Evolutionary conservation across 1,284 basidiomycete species (phyloP).

Genomic region (Pisolithus thermaeus): DNA sequence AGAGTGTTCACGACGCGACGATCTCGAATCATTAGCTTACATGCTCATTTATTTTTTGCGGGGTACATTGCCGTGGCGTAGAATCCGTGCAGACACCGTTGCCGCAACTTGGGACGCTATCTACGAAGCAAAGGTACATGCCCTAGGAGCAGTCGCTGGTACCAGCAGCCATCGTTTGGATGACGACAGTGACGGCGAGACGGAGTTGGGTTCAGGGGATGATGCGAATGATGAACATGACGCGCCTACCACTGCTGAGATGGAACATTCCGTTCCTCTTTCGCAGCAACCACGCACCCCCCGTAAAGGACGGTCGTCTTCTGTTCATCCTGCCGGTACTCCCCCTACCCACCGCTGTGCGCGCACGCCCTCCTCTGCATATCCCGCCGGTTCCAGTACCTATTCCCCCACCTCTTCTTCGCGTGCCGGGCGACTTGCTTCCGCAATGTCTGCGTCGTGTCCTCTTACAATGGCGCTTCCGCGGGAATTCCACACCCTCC

Average conservation of each 20-base stretch:
- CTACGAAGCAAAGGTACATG: constrained; percentile 59
- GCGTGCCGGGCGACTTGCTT: not conserved
- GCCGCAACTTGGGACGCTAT: constrained; percentile 78
- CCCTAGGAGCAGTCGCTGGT: constrained; percentile 18
- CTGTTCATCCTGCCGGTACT: not conserved
- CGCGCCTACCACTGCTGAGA: not conserved
- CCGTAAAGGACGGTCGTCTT: not conserved
- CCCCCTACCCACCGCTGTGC: not conserved
- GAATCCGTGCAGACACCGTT: constrained; percentile 71
- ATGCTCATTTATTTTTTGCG: constrained; percentile 92
- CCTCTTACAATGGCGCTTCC: constrained; percentile 81
- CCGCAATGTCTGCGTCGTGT: constrained; percentile 12
- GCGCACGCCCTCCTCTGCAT: not conserved
- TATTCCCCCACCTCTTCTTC: not conserved
- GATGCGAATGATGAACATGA: not conserved
- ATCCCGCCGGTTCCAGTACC: not conserved
- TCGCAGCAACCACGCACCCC: not conserved
- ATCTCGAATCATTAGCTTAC: constrained; percentile 89
- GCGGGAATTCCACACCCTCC: constrained; percentile 83
- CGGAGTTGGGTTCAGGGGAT: not conserved
- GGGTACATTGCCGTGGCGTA: constrained; percentile 87
- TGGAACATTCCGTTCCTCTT: not conserved
- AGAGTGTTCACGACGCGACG: constrained; percentile 87
- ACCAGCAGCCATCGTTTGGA: constrained; percentile 6
- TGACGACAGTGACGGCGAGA: not conserved